A percentile compares a stretch with the other conserved stretches of the same genome.
Evolutionary conservation across 768 basidiomycete species (phyloP).

Genomic region (Amanita pseudoporphyria): DNA sequence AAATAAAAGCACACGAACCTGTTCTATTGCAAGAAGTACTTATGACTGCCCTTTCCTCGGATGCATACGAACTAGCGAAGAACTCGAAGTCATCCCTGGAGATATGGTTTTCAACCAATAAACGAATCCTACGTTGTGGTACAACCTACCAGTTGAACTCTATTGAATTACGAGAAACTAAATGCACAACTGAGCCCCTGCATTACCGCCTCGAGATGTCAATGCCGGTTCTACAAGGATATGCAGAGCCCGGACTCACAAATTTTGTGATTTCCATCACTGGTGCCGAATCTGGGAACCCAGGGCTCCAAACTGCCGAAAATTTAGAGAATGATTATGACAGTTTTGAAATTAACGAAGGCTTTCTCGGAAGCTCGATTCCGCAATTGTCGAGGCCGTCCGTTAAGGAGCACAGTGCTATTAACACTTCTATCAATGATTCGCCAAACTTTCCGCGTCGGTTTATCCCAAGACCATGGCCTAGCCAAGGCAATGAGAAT

Average conservation of each 20-base stretch:
- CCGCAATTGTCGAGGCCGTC: constrained; percentile 15
- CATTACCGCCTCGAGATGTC: constrained; percentile 46
- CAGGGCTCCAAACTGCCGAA: constrained; percentile 8
- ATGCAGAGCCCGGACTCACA: constrained; percentile 37
- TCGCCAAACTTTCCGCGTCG: constrained; percentile 21
- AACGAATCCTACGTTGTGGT: constrained; percentile 44
- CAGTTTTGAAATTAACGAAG: constrained; percentile 60
- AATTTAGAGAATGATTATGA: constrained; percentile 23
- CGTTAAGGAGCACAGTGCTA: constrained; percentile 9
- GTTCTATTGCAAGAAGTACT: constrained; percentile 40
- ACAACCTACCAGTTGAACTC: constrained; percentile 20
- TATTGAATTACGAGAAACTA: constrained; percentile 16
- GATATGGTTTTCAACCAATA: constrained; percentile 29
- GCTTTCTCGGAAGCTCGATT: constrained; percentile 52
- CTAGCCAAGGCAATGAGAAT: constrained; percentile 16
- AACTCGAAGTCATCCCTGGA: constrained; percentile 27
- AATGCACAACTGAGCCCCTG: constrained; percentile 13
- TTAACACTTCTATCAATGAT: constrained; percentile 10
- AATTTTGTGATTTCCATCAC: constrained; percentile 36
- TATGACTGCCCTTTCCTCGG: constrained; percentile 37
- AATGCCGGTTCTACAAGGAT: constrained; percentile 70
- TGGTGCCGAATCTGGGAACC: constrained; percentile 10
- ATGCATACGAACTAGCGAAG: constrained; percentile 37
- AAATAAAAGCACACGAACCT: constrained; percentile 14
- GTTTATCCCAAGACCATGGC: constrained; percentile 19